Evolutionary conservation across 768 basidiomycete genomes (phyloP), one percentile per base, ranked within the genome.

Genomic region (Mycena alexandri): DNA sequence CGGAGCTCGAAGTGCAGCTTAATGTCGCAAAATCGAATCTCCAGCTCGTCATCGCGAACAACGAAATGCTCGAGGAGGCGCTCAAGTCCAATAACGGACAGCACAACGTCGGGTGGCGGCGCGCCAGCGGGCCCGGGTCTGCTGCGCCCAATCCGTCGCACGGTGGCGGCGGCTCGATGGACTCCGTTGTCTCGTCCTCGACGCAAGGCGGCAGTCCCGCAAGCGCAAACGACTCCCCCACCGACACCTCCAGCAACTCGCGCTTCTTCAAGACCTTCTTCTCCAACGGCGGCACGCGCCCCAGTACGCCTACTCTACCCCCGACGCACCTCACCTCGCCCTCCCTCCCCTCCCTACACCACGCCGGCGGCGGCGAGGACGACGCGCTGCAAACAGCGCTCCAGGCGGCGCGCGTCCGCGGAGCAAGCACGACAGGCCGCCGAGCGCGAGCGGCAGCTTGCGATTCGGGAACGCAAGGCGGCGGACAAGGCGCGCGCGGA

Each of bases 51-150:
- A 90, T 94, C 57, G 89, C 91, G 24, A 98, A 98, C 75, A 95
- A 94, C 73, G 96, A 98, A 76, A 98, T 98, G 95, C 88, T 98
- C 10, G 96, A 98, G 75, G 96, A 96, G 64, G 94, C 94, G 13
- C 82, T 98, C 24, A 84, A 83, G 65, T 79, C 73, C 0, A 84
- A 83, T 17, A 82, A 77, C 34, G 82, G 87, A 7, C 11, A 14
- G 2, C 86, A 83, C 72, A 92, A 93, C 64, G 83, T 95, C 3
- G 93, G 93, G 5, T 95, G 94, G 94, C 87, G 89, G 48, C 83
- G 89, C 42, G 83, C 82, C 69, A 86, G 85, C 64, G 83, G 78
- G 5, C 75, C 76, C 54, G 76, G 79, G 24, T 10, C 22, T 1
- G 17, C 22, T 1, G 17, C 33, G 19, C 36, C 29, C 22, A 48